These are phyloP conservation scores for Ogataea degrootiae DNA, from an alignment of 805 yeast species.

Conservation along the genomic window DNA sequence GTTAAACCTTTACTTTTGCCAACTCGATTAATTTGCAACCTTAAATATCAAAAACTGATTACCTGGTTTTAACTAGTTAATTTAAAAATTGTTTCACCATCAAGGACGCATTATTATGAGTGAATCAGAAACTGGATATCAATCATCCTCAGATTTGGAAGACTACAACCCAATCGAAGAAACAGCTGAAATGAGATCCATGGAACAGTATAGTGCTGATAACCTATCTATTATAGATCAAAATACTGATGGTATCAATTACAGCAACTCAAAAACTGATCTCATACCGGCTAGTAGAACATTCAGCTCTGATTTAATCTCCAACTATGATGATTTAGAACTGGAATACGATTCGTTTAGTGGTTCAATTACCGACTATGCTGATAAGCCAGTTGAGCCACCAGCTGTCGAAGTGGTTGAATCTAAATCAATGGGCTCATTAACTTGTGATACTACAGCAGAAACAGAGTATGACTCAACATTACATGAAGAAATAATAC, in stretches of 20 bases:
- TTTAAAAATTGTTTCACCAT: no score
- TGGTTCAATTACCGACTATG: constrained; percentile 28
- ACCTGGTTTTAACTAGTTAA: no score
- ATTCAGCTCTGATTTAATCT: constrained; percentile 17
- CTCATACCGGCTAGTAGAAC: constrained; percentile 12
- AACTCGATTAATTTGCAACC: no score
- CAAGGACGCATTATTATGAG: not conserved
- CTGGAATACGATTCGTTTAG: constrained; percentile 29
- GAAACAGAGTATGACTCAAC: constrained; percentile 16
- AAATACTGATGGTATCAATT: not conserved
- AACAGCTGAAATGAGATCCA: constrained; percentile 6
- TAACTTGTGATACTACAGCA: constrained; percentile 19
- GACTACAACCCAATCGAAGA: constrained; percentile 11
- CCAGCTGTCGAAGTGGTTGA: not conserved
- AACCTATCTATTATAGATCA: not conserved
- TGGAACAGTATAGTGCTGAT: constrained; percentile 1
- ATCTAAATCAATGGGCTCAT: constrained; percentile 15
- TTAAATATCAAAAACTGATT: no score
- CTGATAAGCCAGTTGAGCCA: constrained; percentile 10
- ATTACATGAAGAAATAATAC: constrained; percentile 2
- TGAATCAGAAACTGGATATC: constrained; percentile 1
- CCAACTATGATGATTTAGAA: constrained; percentile 24
- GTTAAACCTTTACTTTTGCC: no score
- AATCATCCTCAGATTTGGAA: constrained; percentile 2
- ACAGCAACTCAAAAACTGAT: not conserved